Conservation (phyloP, 768 basidiomycete genomes). For the Coprinopsis marcescibilis region DNA sequence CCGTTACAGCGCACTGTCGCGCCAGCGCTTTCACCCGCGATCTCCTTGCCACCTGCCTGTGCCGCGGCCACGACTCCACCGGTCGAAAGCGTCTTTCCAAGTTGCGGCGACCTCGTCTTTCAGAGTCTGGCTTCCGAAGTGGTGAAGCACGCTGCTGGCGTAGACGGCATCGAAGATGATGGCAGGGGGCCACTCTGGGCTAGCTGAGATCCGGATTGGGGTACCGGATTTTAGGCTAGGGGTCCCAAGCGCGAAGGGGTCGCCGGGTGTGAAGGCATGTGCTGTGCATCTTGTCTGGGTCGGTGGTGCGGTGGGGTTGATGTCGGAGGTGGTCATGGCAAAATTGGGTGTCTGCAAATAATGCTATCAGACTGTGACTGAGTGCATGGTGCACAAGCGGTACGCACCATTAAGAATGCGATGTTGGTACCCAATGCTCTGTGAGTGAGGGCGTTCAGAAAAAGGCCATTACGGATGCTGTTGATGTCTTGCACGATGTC, state of each 20-base stretch:
- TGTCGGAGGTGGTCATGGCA: slow-evolving; percentile 13
- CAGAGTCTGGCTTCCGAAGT: slow-evolving; percentile 12
- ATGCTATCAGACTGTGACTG: too few relatives aligned
- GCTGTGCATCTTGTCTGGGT: slow-evolving; percentile 12
- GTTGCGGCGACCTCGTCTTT: slow-evolving; percentile 6
- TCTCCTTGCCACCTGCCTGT: neutral
- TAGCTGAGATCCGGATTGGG: slow-evolving; percentile 11
- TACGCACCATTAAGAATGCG: too few relatives aligned
- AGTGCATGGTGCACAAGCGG: too few relatives aligned
- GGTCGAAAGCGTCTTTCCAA: slow-evolving; percentile 11
- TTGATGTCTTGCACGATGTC: too few relatives aligned
- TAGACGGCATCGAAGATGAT: slow-evolving; percentile 18
- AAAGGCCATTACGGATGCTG: too few relatives aligned
- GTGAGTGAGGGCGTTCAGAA: too few relatives aligned
- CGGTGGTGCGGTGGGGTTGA: slow-evolving; percentile 10
- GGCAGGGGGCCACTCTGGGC: slow-evolving; percentile 13
- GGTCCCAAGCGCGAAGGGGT: neutral
- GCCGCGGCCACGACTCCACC: neutral
- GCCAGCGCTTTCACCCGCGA: neutral
- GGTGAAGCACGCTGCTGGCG: slow-evolving; percentile 12
- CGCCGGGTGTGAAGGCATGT: slow-evolving; percentile 11
- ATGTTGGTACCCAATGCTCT: too few relatives aligned
- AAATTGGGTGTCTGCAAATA: slow-evolving; percentile 16
- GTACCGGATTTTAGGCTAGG: neutral
- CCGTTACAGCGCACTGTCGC: neutral